Base-by-base conservation (phyloP, 2,329 filamentous ascomycete genomes). In the Aspergillus udagawae region DNA sequence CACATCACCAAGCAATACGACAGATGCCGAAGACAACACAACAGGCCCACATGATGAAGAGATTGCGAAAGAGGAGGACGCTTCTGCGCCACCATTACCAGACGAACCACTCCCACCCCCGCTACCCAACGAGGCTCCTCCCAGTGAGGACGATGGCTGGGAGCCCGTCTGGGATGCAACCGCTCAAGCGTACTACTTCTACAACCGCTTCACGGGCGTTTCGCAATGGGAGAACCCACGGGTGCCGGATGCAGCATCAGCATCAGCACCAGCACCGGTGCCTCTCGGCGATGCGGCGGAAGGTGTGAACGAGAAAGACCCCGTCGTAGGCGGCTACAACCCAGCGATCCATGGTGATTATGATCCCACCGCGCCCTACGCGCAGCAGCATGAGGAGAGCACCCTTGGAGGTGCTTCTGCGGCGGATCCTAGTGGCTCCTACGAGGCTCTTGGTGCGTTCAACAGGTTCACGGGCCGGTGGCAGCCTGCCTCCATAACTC, bases 311-410 rank as follows among this genome's bases (percentile, higher is more conserved):
- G 64, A 65, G 60, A 70, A 70, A 64, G 64, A 76, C 54, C 77
- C 83, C 23, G 83, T 82, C 4, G 61, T 67, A 10, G 87, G 88
- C 57, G 92, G 93, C 60, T 99, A 99, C 78, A 96, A 97, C 71
- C 94, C 94, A 1, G 90, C 91, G 25, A 93, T 99, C 49, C 94
- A 99, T 73, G 94, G 94, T 65, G 89, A 92, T 77, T 99, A 97
- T 79, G 94, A 99, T 68, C 92, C 92, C 3, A 94, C 88, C 59
- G 93, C 94, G n/a, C 90, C 92, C 79, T 99, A 99, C 72, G 93
- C 94, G 10, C 83, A 90, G 70, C 78, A 80, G 49, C 72, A 81
- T 48, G 74, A 78, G 59, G 68, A 74, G 49, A 64, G 70, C 10
- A 67, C 69, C 1, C 62, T 75, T 44, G 73, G 74, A 6, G 64